Conservation (phyloP, 2,329 filamentous ascomycete genomes). For the Aspergillus oerlinghausenensis region DNA sequence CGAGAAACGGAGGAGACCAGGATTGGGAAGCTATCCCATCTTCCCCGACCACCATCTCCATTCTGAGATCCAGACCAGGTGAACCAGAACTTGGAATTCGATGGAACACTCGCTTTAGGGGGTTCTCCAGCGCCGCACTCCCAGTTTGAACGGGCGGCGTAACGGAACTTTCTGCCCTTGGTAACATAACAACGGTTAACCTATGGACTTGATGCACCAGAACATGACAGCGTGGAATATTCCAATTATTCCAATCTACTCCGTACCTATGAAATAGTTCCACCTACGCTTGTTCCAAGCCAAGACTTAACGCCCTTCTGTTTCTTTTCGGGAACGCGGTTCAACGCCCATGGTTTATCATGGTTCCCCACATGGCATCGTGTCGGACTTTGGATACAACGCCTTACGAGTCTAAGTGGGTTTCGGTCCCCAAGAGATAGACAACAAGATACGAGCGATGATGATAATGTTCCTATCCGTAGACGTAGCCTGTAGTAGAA, state of each 20-base stretch:
- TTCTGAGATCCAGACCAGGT: not conserved
- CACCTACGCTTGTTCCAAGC: slow-evolving; percentile 13
- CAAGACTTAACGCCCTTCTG: slow-evolving; percentile 14
- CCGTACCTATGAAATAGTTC: not conserved
- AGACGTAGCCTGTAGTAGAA: not conserved
- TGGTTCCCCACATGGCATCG: slow-evolving; percentile 14
- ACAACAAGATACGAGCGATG: not conserved
- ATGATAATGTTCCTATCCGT: too few relatives aligned
- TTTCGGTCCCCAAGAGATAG: not conserved
- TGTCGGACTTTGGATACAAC: not conserved
- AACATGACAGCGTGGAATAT: slow-evolving; percentile 5
- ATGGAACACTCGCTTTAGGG: not conserved
- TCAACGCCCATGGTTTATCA: slow-evolving; percentile 18
- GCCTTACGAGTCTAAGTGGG: not conserved
- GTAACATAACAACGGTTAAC: too few relatives aligned
- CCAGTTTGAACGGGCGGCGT: not conserved
- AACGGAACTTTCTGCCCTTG: not conserved
- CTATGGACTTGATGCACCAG: too few relatives aligned
- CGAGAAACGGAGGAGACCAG: slow-evolving; percentile 5
- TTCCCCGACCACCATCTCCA: slow-evolving; percentile 6
- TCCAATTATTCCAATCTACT: not conserved
- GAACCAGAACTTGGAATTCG: not conserved
- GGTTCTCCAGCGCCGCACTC: slow-evolving; percentile 3
- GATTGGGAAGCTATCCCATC: slow-evolving; percentile 1
- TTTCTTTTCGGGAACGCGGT: slow-evolving; percentile 21